Evolutionary conservation across 169 alveolate genomes (phyloP), one percentile per base, ranked within the genome.

Genomic region (Neospora caninum): DNA sequence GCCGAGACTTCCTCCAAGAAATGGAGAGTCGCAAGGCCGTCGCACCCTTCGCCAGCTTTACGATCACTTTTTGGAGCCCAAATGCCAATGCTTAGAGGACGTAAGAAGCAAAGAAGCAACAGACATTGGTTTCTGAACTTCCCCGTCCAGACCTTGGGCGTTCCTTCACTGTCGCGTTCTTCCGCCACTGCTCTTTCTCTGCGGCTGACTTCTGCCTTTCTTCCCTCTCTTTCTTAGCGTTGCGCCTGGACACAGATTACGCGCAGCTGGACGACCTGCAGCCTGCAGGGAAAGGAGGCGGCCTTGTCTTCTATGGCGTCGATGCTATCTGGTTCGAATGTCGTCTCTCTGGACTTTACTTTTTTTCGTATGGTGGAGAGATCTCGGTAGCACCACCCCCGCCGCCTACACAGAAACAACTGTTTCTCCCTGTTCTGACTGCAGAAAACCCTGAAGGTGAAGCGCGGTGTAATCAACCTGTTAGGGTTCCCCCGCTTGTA

Each of bases 1-100:
- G 41, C 94, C 94, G 16, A 13, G n/a, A 43, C 45, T 36, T 78
- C 36, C 31, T 20, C 34, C 94, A 13, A 78, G 2, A 38, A 70
- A 42, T 29, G 91, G 88, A 39, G 94, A 91, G 36, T 31, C 86
- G 13, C 91, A 91, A 45, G 29, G 49, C 84, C 89, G 91, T 20
- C 58, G 82, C 31, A 82, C 67, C 41, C 91, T 80, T 73, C 80
- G 91, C 38, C 94, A 80, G 67, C 82, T 91, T 70, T 91, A 91
- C 43, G 94, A 91, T 9, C 70, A 43, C 39, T 82, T 91, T 34
- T 86, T 91, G 53, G 94, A 91, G 86, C 94, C 94, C 87, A 80
- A 58, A 0, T 91, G 86, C 45, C 91, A 73, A 36, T 58, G 80
- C 4, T 82, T 64, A 22, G 84, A 58, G 45, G 94, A 91, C 49